Base-by-base conservation (phyloP, 2,329 filamentous ascomycete species). In the Delphinella strobiligena region DNA sequence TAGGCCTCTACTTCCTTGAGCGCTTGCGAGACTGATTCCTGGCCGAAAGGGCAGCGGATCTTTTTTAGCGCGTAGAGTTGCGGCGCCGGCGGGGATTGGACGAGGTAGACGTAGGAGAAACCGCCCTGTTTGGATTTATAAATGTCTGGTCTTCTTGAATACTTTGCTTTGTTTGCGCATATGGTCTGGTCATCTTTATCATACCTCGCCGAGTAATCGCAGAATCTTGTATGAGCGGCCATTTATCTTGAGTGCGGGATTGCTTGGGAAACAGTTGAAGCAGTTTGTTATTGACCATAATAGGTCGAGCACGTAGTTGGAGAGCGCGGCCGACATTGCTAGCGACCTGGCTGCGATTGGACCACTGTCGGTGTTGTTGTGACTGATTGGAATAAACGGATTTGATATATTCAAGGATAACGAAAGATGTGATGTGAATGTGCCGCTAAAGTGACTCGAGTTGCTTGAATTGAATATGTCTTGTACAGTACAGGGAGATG, bases 1-100 rank as follows among this genome's bases (percentile, higher is more conserved):
- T 98, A 98, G 36, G 91, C 89, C 61, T 96, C 89, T 46, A 96
- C 91, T 67, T 98, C 91, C 61, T 89, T 89, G 72, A 96, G 81
- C 37, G 91, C 91, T 59, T 85, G 86, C 49, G 86, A 79, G 43
- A 98, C 89, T 18, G 86, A 94, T 69, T 98, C 91, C 61, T 91
- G 82, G 49, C 91, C 91, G 56, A 98, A 96, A 4, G 91, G 89
- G 69, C 91, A 98, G 58, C 89, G 81, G 61, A 98, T 98, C 73
- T 98, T 98, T 65, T 98, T 98, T 46, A 96, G 78, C 14, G 91
- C 91, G 61, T 93, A 89, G 34, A 94, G 75, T 53, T 89, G 78
- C 44, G 84, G 82, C 38, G 78, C 82, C 40, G 76, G 70, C 35
- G 82, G 89, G 61, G 95, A 88, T 69, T 96, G 84, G 44, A 98